Evolutionary conservation across 2,329 filamentous ascomycete species (phyloP), one percentile per base, ranked within the genome.

Genomic region (Gyromitra esculenta): DNA sequence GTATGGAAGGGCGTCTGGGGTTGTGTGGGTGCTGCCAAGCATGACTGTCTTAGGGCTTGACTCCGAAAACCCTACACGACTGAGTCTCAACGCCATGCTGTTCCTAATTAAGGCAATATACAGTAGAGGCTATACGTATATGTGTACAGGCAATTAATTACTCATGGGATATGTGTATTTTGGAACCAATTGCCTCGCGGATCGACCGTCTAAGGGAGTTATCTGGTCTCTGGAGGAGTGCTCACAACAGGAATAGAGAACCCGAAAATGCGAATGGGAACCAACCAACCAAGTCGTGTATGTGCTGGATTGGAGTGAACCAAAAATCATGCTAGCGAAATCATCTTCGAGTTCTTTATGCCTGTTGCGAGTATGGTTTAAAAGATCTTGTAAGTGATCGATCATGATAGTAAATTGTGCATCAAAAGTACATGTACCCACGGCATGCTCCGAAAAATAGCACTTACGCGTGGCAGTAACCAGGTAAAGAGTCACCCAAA

Each of bases 41-140:
- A 52, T 48, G 75, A 77, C 75, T 77, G 75, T 45, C 50, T 65
- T 77, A 77, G 75, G 75, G 64, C 43, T 65, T 39, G 21, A 18
- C 25, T 11, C n/a, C 6, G 15, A 7, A 25, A 62, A 50, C 75
- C 70, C 62, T n/a, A 63, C 71, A 60, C 63, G 25, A 8, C 60
- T 72, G 35, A 56, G 37, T 60, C 69, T 50, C 60, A 66, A 56
- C 39, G 39, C n/a, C 5, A 43, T 21, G 52, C 25, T 31, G 11
- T n/a, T 37, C 15, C 43, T 11, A 31, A 56, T 8, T 15, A 45
- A 15, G 4, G 18, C 62, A 50, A 41, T 31, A 31, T 31, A 50
- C 41, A 50, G 25, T 18, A 7, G n/a, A 31, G 25, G 25, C 25
- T 31, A 3, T 31, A 31, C 25, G 25, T 4, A 31, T 31, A 31